Evolutionary conservation across 192 early-diverging fungal genomes (phyloP), one percentile per base, ranked within the genome.

Genomic region (Powellomyces hirtus): DNA sequence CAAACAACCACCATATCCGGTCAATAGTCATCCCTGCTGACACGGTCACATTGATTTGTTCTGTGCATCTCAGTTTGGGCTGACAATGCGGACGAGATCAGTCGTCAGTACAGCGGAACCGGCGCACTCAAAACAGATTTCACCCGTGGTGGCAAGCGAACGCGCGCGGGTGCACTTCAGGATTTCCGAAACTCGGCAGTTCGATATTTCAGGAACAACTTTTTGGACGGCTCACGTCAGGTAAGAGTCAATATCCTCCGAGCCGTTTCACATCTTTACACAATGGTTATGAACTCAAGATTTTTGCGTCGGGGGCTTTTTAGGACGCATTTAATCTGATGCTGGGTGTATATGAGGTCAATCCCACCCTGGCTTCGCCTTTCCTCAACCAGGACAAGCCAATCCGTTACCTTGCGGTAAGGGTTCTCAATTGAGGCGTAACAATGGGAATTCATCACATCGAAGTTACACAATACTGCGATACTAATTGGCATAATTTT

Each of bases 51-150:
- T 62, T 10, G 44, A 34, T 42, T 36, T 30, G 52, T 38, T 66
- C 38, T 2, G 35, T 64, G 8, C n/a, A 4, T 37, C 11, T 42
- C 78, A 92, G 90, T 94, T 18, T 99, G 97, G 97, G 96, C 97
- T 20, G 94, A 99, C 76, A 93, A 99, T 75, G 97, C 95, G 31
- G 93, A 99, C 77, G 91, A 84, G 38, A 84, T 99, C 49, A 92
- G 90, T 72, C 79, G 79, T 26, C 89, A 91, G 37, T 99, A 99
- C 75, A 91, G 92, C 62, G 97, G 97, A 42, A 97, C 97, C 1
- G 94, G 94, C 29, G 97, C 97, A 5, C 82, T 98, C 46, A 99
- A 99, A 77, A 98, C 95, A 4, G 97, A 99, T 72, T 99, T 91
- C 71, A 99, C 97, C 2, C 86, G 92, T 64, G 98, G 95, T 0